Percentiles rank a stretch among this genome's conserved stretches.
phyloP scores from a whole-genome alignment of 495 filamentous ascomycete species.

The Penicillium daleae region DNA sequence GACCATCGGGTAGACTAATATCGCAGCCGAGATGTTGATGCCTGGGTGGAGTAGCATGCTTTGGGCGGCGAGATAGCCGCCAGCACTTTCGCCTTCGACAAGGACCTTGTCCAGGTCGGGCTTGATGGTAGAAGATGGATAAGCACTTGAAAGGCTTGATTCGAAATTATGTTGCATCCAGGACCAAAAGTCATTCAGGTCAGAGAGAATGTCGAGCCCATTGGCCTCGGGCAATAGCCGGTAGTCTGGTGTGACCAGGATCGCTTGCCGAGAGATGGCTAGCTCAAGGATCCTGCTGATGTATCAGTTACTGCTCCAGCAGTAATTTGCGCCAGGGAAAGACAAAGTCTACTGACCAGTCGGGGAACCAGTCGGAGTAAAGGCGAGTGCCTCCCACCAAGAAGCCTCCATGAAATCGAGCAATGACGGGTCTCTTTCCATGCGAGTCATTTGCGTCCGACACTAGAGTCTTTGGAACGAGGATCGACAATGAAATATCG shows the following conservation, averaged over 20 bases:
- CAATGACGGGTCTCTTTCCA: constrained; percentile 16
- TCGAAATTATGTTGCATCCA: constrained; percentile 14
- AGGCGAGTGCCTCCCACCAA: constrained; percentile 20
- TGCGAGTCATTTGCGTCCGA: background rate
- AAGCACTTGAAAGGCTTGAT: background rate
- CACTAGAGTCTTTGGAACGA: constrained; percentile 17
- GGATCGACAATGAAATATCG: constrained; percentile 12
- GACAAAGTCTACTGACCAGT: constrained; percentile 8
- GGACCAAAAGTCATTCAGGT: constrained; percentile 20
- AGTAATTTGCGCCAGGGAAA: too few relatives aligned
- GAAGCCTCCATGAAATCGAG: constrained; percentile 23
- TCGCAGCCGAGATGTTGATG: constrained; percentile 11
- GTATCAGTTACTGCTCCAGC: background rate
- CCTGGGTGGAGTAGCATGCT: constrained; percentile 20
- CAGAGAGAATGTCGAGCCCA: constrained; percentile 21
- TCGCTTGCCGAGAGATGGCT: constrained; percentile 10
- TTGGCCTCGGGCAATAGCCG: constrained; percentile 21
- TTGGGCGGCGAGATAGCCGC: constrained; percentile 24
- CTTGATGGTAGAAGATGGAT: background rate
- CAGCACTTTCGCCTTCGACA: constrained; percentile 20
- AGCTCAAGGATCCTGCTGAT: constrained; percentile 19
- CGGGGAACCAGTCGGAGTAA: constrained; percentile 22
- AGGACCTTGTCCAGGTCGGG: constrained; percentile 16
- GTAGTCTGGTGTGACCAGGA: constrained; percentile 24
- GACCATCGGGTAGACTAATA: constrained; percentile 25